These are phyloP conservation scores for Casuarina cunninghamiana DNA, from an alignment of 306 rosid genomes.

Conservation along the genomic window DNA sequence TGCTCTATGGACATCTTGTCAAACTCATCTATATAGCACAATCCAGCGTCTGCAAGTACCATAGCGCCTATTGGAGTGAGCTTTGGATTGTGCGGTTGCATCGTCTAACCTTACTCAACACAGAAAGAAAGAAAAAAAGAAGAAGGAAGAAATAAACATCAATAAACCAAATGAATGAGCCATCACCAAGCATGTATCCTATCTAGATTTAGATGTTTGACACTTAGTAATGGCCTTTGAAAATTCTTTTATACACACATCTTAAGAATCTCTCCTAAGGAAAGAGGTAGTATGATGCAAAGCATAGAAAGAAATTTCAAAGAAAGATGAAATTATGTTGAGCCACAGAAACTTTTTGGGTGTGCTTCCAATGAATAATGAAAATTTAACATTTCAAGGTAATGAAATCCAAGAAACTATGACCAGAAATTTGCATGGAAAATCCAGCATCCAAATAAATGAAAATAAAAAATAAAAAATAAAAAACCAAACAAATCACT, in stretches of 20 bases:
- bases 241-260: background rate
- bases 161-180: background rate
- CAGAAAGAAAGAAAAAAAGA: no score
- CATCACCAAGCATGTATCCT: no score
- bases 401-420: background rate
- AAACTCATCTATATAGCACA: slow-evolving; percentile 92
- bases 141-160: background rate
- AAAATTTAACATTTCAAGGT: background rate
- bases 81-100: no score
- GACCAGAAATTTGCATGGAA: background rate
- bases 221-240: background rate
- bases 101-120: no score
- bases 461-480: background rate
- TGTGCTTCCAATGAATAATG: background rate
- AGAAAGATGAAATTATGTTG: no score
- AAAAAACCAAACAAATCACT: slow-evolving; percentile 16
- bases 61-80: slow-evolving; percentile 80
- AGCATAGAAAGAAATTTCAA: no score
- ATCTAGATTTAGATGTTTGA: no score
- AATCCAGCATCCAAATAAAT: background rate
- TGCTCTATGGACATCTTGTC: slow-evolving; percentile 94
- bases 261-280: background rate
- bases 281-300: no score
- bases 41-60: slow-evolving; percentile 93
- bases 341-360: no score